Evolutionary conservation across 495 filamentous ascomycete genomes (phyloP).

Genomic region (Penicillium egyptiacum): DNA sequence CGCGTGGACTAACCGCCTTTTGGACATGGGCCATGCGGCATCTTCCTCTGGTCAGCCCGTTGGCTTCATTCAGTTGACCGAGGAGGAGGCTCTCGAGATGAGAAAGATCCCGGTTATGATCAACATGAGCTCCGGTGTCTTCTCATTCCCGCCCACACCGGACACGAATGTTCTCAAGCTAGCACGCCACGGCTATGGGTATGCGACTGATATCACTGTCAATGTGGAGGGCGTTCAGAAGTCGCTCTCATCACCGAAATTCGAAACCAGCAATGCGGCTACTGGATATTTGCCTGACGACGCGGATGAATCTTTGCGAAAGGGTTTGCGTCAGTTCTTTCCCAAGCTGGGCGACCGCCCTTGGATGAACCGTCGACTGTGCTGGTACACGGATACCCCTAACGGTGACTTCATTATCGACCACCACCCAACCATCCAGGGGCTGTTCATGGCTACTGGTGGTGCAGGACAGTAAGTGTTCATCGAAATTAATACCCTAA

Average conservation of each 20-base stretch:
- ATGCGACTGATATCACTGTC: slow-evolving; percentile 47
- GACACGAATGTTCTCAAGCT: slow-evolving; percentile 64
- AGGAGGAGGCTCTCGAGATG: slow-evolving; percentile 18
- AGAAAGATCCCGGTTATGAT: slow-evolving; percentile 42
- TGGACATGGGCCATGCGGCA: slow-evolving; percentile 66
- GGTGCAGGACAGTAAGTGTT: slow-evolving; percentile 64
- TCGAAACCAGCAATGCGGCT: slow-evolving; percentile 31
- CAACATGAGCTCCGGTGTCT: slow-evolving; percentile 70
- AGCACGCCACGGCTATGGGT: slow-evolving; percentile 72
- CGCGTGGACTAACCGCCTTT: slow-evolving; percentile 68
- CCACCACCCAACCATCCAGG: slow-evolving; percentile 60
- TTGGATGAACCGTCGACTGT: slow-evolving; percentile 49
- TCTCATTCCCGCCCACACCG: slow-evolving; percentile 65
- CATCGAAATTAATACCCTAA: slow-evolving; percentile 23
- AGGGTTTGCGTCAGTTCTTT: slow-evolving; percentile 57
- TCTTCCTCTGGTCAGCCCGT: slow-evolving; percentile 52
- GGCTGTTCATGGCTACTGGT: slow-evolving; percentile 73
- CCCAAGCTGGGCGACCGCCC: slow-evolving; percentile 58
- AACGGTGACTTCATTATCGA: slow-evolving; percentile 73
- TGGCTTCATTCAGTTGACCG: slow-evolving; percentile 24
- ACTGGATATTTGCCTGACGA: slow-evolving; percentile 52
- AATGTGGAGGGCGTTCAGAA: slow-evolving; percentile 14
- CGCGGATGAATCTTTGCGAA: slow-evolving; percentile 55
- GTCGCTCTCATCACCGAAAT: slow-evolving; percentile 31
- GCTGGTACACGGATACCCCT: slow-evolving; percentile 61